A percentile compares a stretch with the other conserved stretches of the same genome.
Evolutionary conservation across 345 rosid species (phyloP).

Genomic region (Gossypium anomalum): DNA sequence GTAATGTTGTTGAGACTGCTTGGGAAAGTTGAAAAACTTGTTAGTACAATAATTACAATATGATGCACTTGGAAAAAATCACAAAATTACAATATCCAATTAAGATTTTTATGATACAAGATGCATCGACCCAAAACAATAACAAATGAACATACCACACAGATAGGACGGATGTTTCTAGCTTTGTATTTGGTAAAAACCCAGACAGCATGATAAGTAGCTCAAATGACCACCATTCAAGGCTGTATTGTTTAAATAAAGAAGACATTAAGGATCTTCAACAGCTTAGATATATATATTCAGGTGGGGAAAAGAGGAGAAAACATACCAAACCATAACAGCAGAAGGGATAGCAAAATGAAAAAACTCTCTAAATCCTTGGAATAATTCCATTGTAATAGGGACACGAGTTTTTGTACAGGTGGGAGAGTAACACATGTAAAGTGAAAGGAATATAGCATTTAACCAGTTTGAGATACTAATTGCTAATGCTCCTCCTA

Average conservation of each 20-base stretch:
- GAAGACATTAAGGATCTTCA: neutral
- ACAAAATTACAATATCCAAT: neutral
- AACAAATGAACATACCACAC: conserved; percentile 35
- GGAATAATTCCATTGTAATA: conserved; percentile 27
- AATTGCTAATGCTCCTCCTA: conserved; percentile 33
- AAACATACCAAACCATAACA: conserved; percentile 35
- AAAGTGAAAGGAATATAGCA: conserved; percentile 28
- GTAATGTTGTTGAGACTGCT: neutral
- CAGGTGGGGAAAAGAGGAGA: neutral
- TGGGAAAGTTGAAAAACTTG: neutral
- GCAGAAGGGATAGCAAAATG: conserved; percentile 41
- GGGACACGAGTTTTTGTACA: conserved; percentile 32
- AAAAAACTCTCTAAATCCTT: conserved; percentile 30
- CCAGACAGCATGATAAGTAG: conserved; percentile 52
- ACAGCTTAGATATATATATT: neutral
- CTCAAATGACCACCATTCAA: conserved; percentile 68
- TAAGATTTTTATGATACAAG: neutral
- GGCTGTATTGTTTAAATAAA: conserved; percentile 30
- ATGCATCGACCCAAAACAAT: neutral
- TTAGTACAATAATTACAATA: neutral
- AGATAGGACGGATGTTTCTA: conserved; percentile 57
- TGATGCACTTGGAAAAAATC: neutral
- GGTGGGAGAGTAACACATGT: conserved; percentile 27
- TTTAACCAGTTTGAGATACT: conserved; percentile 32
- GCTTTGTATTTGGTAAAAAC: conserved; percentile 47